Base-by-base conservation (phyloP, 192 early-diverging fungal genomes). In the Chytriomyces sp. region DNA sequence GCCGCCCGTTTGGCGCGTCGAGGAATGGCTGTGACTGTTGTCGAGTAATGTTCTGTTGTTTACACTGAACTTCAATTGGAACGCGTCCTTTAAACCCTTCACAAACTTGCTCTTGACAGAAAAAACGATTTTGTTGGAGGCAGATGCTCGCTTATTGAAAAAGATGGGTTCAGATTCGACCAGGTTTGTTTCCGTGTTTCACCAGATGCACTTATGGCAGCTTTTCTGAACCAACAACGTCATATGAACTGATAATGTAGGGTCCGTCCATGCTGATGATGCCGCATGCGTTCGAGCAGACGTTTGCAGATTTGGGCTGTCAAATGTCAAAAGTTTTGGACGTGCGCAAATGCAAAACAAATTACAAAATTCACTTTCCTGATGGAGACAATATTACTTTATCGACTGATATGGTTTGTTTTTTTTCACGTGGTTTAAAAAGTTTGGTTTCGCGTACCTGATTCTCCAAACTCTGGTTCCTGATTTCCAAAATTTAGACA, bases 261-360 rank as follows among this genome's bases (percentile, higher is more conserved):
- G 88, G 88, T 7, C 88, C 88, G 5, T 89, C 88, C n/a, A 75
- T 82, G 26, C 86, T 86, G 43, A 64, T 89, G 45, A 89, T 89
- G 88, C 86, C 86, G 24, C 75, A 82, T 28, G 69, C 84, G 0
- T 89, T 89, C 66, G 61, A 88, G 48, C 81, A 85, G 20, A 72
- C 79, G 0, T 89, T 84, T 72, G 76, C 49, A 18, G 88, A 89
- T 61, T 67, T 89, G 46, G 88, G 80, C 59, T 82, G 84, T 49
- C 57, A 80, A 5, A 59, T 89, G 7, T 59, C 72, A 46, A 84
- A 89, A 23, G 83, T 85, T 26, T 20, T 89, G 24, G 81, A 88
- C 6, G 72, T 89, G 5, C 26, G 82, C 1, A 79, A 82, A 18
- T 88, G 86, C 64, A 67, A 82, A 43, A 80, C 84, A 57, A 89